phyloP scores from a whole-genome alignment of 164 flowering plant species.

The Houttuynia cordata region DNA sequence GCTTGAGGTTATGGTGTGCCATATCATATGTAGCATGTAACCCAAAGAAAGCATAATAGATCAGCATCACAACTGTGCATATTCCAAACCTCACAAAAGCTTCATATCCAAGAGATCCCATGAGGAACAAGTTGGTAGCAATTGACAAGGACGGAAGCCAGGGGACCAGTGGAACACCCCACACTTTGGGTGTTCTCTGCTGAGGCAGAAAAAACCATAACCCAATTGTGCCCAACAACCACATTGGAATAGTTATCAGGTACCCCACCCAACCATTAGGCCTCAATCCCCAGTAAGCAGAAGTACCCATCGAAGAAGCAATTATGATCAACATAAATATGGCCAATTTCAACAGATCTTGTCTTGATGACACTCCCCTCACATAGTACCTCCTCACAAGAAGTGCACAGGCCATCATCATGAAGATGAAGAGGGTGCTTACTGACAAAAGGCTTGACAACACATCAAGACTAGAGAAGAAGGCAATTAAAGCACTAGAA shows the following conservation, averaged over 20 bases:
- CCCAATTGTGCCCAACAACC: constrained; percentile 54
- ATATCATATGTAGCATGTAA: constrained; percentile 80
- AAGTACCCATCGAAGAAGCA: constrained; percentile 40
- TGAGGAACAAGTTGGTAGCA: constrained; percentile 56
- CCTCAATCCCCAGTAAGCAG: constrained; percentile 34
- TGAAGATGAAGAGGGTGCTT: constrained; percentile 69
- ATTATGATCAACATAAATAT: constrained; percentile 27
- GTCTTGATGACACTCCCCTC: constrained; percentile 28
- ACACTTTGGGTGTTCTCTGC: constrained; percentile 42
- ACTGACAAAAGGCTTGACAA: constrained; percentile 54
- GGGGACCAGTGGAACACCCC: constrained; percentile 84
- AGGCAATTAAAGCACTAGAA: constrained; percentile 29
- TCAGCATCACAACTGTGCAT: constrained; percentile 53
- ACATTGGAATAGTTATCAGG: constrained; percentile 26
- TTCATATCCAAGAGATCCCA: constrained; percentile 53
- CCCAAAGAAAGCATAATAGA: constrained; percentile 57
- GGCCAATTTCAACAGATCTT: constrained; percentile 23
- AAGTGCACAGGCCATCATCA: constrained; percentile 75
- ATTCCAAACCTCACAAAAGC: constrained; percentile 63
- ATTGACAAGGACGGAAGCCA: constrained; percentile 80
- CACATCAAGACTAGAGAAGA: constrained; percentile 72
- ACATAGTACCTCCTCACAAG: constrained; percentile 65
- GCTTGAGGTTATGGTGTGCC: constrained; percentile 27
- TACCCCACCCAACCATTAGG: constrained; percentile 48
- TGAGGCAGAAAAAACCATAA: constrained; percentile 30